phyloP scores from a whole-genome alignment of 2,329 filamentous ascomycete genomes.

The Xylaria sp. region DNA sequence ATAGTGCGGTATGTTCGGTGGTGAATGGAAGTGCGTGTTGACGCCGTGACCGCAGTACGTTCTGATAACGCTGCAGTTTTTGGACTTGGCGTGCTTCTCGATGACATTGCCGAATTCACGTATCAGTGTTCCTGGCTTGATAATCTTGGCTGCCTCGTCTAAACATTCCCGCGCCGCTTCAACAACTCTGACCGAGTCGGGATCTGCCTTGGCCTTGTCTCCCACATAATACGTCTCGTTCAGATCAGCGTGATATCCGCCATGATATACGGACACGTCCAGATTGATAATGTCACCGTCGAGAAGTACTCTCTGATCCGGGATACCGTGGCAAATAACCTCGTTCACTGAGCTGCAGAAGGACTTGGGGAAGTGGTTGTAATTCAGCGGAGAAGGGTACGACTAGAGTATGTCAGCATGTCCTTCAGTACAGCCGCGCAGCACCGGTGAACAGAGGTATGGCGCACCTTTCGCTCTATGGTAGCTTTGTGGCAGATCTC shows the following conservation, averaged over 20 bases:
- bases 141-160: slow-evolving; percentile 87
- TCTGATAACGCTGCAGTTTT: slow-evolving; percentile 89
- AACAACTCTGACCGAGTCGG: slow-evolving; percentile 88
- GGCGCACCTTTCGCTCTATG: slow-evolving; percentile 87
- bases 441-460: background rate
- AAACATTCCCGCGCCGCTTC: slow-evolving; percentile 91
- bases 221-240: slow-evolving; percentile 99
- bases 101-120: slow-evolving; percentile 94
- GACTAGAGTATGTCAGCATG: slow-evolving; percentile 66
- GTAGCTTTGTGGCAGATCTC: slow-evolving; percentile 95
- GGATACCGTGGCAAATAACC: slow-evolving; percentile 98
- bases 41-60: slow-evolving; percentile 97
- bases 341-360: slow-evolving; percentile 97
- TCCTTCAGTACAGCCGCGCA: background rate
- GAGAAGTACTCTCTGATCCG: slow-evolving; percentile 84
- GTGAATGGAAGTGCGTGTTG: slow-evolving; percentile 91
- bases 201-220: slow-evolving; percentile 83
- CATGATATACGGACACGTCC: slow-evolving; percentile 93
- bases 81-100: slow-evolving; percentile 90
- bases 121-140: slow-evolving; percentile 93
- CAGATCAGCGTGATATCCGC: slow-evolving; percentile 93
- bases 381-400: slow-evolving; percentile 95
- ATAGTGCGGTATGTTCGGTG: slow-evolving; percentile 96
- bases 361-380: slow-evolving; percentile 96
- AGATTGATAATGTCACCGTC: slow-evolving; percentile 98